phyloP scores from a whole-genome alignment of 495 filamentous ascomycete genomes.

The Aspergillus panamensis region DNA sequence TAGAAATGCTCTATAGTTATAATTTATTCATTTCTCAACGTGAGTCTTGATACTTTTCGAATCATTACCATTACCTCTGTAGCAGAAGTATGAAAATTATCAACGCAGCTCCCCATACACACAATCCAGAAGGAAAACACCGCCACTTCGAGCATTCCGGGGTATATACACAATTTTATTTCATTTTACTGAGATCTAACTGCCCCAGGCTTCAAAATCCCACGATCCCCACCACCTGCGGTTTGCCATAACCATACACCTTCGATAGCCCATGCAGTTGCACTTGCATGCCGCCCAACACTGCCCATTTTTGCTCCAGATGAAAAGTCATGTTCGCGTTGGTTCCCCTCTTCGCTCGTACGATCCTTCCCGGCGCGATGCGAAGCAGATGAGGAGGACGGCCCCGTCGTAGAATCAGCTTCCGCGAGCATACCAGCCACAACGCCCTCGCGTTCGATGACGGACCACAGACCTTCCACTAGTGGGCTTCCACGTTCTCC shows the following conservation, averaged over 20 bases:
- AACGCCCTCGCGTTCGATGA: slow-evolving; percentile 72
- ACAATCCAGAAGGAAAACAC: neutral
- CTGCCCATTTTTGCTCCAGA: slow-evolving; percentile 5
- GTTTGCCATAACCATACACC: slow-evolving; percentile 89
- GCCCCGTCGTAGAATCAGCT: slow-evolving; percentile 42
- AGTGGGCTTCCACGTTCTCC: slow-evolving; percentile 57
- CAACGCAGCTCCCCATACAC: neutral
- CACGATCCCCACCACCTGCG: slow-evolving; percentile 60
- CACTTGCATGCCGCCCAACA: slow-evolving; percentile 56
- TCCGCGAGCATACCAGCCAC: slow-evolving; percentile 69
- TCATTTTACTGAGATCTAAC: slow-evolving; percentile 30
- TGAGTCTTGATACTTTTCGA: no score
- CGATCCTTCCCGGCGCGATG: neutral
- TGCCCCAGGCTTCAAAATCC: slow-evolving; percentile 37
- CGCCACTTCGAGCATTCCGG: neutral
- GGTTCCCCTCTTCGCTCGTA: neutral
- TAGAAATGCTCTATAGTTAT: no score
- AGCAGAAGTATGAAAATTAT: neutral
- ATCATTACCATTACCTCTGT: no score
- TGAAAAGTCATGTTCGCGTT: slow-evolving; percentile 21
- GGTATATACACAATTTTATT: neutral
- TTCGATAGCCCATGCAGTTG: slow-evolving; percentile 79
- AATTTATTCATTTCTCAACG: no score
- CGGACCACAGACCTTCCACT: slow-evolving; percentile 66
- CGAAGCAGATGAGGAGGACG: slow-evolving; percentile 1